Percentiles rank a stretch among this genome's conserved stretches.
phyloP scores from a whole-genome alignment of 768 basidiomycete genomes.

The Calocera cornea region DNA sequence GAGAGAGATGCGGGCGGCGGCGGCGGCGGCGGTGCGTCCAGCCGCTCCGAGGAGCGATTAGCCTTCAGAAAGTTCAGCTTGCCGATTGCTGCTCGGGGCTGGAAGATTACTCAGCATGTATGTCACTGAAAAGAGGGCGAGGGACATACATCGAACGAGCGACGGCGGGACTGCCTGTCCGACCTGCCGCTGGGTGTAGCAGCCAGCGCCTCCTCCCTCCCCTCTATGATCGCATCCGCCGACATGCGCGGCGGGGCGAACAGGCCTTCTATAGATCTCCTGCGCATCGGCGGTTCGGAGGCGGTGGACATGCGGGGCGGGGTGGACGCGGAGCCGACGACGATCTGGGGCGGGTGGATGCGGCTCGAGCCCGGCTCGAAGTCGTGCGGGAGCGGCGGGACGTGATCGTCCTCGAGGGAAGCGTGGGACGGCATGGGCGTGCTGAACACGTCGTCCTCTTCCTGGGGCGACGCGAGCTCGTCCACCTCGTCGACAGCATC shows the following conservation, averaged over 20 bases:
- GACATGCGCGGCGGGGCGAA: background rate
- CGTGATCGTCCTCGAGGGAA: constrained; percentile 13
- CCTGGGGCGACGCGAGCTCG: background rate
- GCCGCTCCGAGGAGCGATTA: constrained; percentile 39
- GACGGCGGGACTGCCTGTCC: background rate
- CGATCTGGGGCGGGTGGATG: background rate
- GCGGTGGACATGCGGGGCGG: background rate
- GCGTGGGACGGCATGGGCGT: constrained; percentile 20
- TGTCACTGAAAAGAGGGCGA: background rate
- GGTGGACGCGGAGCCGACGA: constrained; percentile 5
- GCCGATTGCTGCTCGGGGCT: constrained; percentile 36
- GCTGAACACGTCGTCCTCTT: constrained; percentile 4
- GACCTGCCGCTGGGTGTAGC: background rate
- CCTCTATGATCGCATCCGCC: constrained; percentile 3
- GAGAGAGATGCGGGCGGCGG: too few species aligned
- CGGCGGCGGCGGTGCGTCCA: constrained; percentile 18
- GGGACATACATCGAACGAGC: constrained; percentile 10
- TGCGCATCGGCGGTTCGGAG: background rate
- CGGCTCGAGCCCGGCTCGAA: background rate
- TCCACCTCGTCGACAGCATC: constrained; percentile 19
- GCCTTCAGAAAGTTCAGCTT: constrained; percentile 37
- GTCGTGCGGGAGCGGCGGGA: background rate
- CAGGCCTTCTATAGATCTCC: background rate
- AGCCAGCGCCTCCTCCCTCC: background rate
- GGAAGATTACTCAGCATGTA: constrained; percentile 41